Conservation (phyloP, 192 early-diverging fungal species). For the Geranomyces michiganensis region DNA sequence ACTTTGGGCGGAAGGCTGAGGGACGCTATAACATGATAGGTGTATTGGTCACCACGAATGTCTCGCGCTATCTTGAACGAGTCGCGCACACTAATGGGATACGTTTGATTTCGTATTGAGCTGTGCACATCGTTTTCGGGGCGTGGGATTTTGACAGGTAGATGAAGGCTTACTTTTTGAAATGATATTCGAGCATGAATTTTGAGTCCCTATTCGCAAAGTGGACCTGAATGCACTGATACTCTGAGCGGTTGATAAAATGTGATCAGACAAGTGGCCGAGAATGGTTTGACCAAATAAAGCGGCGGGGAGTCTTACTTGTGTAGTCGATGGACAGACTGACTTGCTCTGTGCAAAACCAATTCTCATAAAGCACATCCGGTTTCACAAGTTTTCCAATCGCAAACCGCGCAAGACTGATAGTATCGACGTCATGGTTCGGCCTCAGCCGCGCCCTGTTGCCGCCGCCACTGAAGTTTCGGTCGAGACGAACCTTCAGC, state of each 20-base stretch:
- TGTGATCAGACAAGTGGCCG: not conserved
- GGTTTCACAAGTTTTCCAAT: constrained; percentile 3
- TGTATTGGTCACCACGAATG: not conserved
- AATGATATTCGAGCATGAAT: constrained; percentile 26
- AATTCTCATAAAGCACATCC: constrained; percentile 8
- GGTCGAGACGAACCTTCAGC: not conserved
- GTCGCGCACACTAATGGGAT: constrained; percentile 15
- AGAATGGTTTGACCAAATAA: not conserved
- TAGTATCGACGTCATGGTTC: not conserved
- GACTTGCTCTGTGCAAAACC: not conserved
- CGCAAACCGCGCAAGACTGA: constrained; percentile 4
- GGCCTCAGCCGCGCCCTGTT: not conserved
- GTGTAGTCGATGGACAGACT: constrained; percentile 8
- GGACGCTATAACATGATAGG: constrained; percentile 18
- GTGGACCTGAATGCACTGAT: not conserved
- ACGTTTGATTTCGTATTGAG: not conserved
- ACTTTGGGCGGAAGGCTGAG: constrained; percentile 24
- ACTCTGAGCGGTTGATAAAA: not conserved
- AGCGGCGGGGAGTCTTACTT: not conserved
- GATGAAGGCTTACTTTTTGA: constrained; percentile 34
- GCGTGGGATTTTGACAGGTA: no score
- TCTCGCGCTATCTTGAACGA: constrained; percentile 14
- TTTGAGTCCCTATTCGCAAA: not conserved
- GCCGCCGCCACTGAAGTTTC: not conserved
- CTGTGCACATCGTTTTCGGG: not conserved